Evolutionary conservation across 345 rosid species (phyloP).

Genomic region (Aegle marmelos): DNA sequence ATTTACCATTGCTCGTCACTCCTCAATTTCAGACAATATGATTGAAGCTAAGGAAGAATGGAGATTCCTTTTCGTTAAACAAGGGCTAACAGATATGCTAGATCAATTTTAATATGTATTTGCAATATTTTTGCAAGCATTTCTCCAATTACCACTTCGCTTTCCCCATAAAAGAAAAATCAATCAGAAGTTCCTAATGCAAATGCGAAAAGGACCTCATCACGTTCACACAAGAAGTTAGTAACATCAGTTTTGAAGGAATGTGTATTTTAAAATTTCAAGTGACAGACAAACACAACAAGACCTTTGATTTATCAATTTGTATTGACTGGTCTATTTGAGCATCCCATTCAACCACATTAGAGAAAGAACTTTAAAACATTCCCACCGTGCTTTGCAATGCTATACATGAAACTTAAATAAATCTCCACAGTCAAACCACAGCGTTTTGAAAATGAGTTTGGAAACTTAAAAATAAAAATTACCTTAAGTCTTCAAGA

Average conservation of each 20-base stretch:
- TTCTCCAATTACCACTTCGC: background rate
- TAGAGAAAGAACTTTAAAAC: background rate
- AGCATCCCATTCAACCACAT: background rate
- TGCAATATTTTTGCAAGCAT: background rate
- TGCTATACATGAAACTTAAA: background rate
- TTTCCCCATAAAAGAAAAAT: background rate
- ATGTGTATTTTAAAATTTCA: background rate
- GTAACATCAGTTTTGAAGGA: background rate
- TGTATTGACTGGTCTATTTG: background rate
- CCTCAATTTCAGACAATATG: background rate
- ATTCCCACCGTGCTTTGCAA: background rate
- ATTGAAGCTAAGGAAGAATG: background rate
- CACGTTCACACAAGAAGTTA: background rate
- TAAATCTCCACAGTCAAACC: background rate
- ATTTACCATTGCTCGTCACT: background rate
- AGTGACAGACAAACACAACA: background rate
- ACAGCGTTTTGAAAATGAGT: background rate
- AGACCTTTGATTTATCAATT: background rate
- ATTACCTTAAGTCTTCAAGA: background rate
- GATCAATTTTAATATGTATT: background rate
- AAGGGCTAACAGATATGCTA: background rate
- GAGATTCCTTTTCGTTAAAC: background rate
- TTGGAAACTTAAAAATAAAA: background rate
- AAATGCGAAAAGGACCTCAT: background rate
- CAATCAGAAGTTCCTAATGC: background rate